Conservation (phyloP, 305 asterid species). For the Plantago lanceolata region DNA sequence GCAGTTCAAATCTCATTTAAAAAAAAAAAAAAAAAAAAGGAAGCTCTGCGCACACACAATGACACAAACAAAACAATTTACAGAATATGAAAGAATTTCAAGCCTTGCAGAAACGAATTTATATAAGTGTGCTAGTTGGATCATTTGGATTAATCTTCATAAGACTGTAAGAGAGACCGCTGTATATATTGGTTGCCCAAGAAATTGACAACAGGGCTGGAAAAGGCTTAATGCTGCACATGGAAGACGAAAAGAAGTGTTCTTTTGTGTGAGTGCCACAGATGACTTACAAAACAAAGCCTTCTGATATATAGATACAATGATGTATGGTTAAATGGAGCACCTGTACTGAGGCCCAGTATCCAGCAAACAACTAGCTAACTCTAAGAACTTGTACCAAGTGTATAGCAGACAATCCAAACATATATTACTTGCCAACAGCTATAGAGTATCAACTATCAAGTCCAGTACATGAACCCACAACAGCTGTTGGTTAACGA, state of each 20-base stretch:
- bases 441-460: background rate
- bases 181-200: background rate
- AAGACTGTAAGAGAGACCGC: background rate
- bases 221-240: background rate
- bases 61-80: background rate
- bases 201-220: background rate
- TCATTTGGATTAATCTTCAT: background rate
- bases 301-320: no score
- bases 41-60: no score
- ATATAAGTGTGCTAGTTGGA: background rate
- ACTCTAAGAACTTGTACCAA: background rate
- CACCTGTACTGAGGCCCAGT: no score
- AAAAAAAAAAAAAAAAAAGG: no score
- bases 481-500: no score
- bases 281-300: no score
- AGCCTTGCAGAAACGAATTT: conserved; percentile 4
- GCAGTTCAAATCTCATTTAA: conserved; percentile 2
- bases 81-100: background rate
- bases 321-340: no score
- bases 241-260: background rate
- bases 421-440: background rate
- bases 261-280: background rate
- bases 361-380: background rate
- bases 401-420: background rate
- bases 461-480: background rate